phyloP scores from a whole-genome alignment of 148 eudicot species.

The Fallopia convolvulus region DNA sequence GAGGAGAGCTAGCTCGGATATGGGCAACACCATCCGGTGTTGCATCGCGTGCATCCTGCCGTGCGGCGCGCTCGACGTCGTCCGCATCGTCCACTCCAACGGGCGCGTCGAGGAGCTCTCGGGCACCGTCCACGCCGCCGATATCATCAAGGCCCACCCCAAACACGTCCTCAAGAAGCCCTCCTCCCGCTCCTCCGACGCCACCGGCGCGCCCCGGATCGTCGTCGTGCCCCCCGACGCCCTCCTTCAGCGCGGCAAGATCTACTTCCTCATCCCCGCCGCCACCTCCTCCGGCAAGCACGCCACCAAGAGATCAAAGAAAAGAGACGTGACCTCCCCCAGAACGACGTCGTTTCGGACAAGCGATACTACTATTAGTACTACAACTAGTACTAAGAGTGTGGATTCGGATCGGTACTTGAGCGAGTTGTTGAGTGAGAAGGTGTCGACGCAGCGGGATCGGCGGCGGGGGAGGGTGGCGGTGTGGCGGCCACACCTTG shows the following conservation, averaged over 20 bases:
- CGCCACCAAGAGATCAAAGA: slow-evolving; percentile 11
- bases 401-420: slow-evolving; percentile 53
- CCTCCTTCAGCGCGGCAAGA: slow-evolving; percentile 69
- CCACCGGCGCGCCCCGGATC: slow-evolving; percentile 27
- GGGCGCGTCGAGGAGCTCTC: slow-evolving; percentile 75
- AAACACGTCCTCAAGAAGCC: slow-evolving; percentile 66
- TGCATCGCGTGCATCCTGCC: slow-evolving; percentile 92
- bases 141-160: slow-evolving; percentile 54
- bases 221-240: slow-evolving; percentile 71
- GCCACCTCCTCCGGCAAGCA: background rate
- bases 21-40: slow-evolving; percentile 62
- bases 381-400: too few relatives aligned
- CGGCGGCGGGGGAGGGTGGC: slow-evolving; percentile 47
- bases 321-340: background rate
- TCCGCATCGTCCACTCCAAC: slow-evolving; percentile 73
- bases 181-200: slow-evolving; percentile 23
- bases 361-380: background rate
- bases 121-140: slow-evolving; percentile 45
- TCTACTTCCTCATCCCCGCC: slow-evolving; percentile 54
- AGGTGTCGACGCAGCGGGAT: slow-evolving; percentile 52
- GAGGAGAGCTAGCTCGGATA: slow-evolving; percentile 16
- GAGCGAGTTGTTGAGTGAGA: slow-evolving; percentile 65
- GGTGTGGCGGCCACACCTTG: slow-evolving; percentile 78
- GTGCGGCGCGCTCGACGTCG: slow-evolving; percentile 79
- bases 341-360: background rate